Conservation (phyloP, 106 monocot genomes). For the Platanthera guangdongensis region DNA sequence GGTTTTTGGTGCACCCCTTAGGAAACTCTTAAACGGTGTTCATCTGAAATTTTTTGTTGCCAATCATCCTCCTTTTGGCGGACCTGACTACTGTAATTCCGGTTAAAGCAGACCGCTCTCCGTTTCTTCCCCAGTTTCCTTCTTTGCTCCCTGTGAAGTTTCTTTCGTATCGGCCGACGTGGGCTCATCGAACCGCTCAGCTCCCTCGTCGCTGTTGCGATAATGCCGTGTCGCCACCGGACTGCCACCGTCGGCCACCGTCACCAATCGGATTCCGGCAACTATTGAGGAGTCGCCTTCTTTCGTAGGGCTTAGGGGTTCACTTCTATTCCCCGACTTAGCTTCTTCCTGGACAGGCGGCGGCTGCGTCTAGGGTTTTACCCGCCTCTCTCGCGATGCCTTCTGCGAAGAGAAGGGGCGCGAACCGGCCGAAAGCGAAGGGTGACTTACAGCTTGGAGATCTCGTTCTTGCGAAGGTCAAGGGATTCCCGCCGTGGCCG, state of each 20-base stretch:
- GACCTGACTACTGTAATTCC: not conserved
- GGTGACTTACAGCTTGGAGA: slow-evolving; percentile 28
- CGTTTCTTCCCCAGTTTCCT: not conserved
- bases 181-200: not conserved
- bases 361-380: not conserved
- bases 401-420: slow-evolving; percentile 12
- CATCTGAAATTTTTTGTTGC: not conserved
- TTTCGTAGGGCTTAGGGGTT: not conserved
- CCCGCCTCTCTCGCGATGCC: slow-evolving; percentile 11
- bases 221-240: not conserved
- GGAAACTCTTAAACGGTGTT: not conserved
- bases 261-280: not conserved
- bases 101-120: not conserved
- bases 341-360: not conserved
- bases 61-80: not conserved
- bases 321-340: not conserved
- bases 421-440: slow-evolving; percentile 15
- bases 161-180: not conserved
- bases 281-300: not conserved
- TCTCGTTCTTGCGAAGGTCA: slow-evolving; percentile 50
- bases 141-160: not conserved
- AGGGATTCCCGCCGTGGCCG: slow-evolving; percentile 46
- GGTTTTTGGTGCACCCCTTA: no score
- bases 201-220: not conserved
- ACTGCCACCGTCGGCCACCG: not conserved